Evolutionary conservation across 805 yeast genomes (phyloP), one percentile per base, ranked within the genome.

Genomic region (Wickerhamiella occidentalis): DNA sequence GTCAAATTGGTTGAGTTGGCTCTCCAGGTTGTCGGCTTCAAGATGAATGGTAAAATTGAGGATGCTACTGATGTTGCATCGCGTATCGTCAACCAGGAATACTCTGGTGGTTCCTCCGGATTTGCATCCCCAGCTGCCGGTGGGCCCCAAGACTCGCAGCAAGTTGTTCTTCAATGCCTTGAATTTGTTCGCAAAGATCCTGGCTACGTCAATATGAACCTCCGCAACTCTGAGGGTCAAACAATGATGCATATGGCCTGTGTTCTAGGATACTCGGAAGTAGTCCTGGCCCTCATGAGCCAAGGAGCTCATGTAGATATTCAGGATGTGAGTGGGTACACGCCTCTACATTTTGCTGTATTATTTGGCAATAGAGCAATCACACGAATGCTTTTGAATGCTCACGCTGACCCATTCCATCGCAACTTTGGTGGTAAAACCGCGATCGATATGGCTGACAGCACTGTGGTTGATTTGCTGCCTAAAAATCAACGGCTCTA

Each of bases 61-160:
- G 96, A 90, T 65, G 96, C 97, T 1, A 78, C 85, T 56, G 87
- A 86, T 61, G 85, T 92, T 58, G 97, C 97, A 1, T 82, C 82
- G 64, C 73, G 95, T 55, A 86, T 92, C 56, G 87, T 90, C 48
- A 11, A 74, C 46, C 43, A 35, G 3, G 52, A 44, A 77, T 47
- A 79, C 55, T n/a, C 35, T 6, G 57, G 54, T 1, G n/a, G 17
- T 26, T 23, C 35, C 8, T 25, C 33, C 30, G 35, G 46, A 22
- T 36, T 45, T 19, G 48, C 26, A 9, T 36, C 48, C 13, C 45
- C 41, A 23, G 40, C 19, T 18, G 40, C 33, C 3, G 68, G 62
- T 18, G 60, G 55, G 2, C 15, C 45, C 43, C 29, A 42, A n/a
- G 51, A 53, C 49, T 40, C 61, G 13, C 63, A 62, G 52, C 46